Conservation (phyloP, 768 basidiomycete species). For the Mrakia blollopis region DNA sequence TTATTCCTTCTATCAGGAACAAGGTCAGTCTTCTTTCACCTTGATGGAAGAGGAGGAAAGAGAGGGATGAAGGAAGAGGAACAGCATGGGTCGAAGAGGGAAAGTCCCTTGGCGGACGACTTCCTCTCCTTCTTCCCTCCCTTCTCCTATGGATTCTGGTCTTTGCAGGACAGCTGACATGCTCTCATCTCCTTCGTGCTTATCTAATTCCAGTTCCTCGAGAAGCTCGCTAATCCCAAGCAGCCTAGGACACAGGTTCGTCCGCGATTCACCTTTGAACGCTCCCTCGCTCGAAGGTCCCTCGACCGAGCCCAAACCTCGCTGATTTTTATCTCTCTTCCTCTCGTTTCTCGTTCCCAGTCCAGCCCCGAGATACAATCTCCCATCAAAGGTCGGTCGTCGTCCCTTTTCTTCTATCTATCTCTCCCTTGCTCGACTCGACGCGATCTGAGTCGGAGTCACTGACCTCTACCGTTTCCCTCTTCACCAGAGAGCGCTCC, state of each 20-base stretch:
- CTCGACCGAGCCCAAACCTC: background rate
- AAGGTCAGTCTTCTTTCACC: too few species aligned
- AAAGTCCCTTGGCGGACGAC: too few species aligned
- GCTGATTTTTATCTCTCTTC: background rate
- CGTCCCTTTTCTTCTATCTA: background rate
- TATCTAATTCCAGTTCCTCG: background rate
- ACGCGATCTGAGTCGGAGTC: background rate
- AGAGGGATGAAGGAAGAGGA: too few species aligned
- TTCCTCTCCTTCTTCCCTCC: too few species aligned
- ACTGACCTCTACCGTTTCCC: background rate
- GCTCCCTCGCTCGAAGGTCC: background rate
- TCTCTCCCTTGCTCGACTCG: background rate
- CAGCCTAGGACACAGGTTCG: slow-evolving; percentile 6
- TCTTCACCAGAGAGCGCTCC: background rate
- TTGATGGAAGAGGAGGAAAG: too few species aligned
- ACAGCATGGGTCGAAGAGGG: too few species aligned
- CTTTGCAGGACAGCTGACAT: too few species aligned
- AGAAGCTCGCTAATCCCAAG: slow-evolving; percentile 3
- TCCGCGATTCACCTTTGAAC: too few species aligned
- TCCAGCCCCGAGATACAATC: slow-evolving; percentile 10
- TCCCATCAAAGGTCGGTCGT: slow-evolving; percentile 1
- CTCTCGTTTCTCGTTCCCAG: background rate
- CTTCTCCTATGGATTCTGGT: too few species aligned
- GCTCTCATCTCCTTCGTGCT: background rate
- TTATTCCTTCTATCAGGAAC: too few species aligned